These are phyloP conservation scores for Candida tibetensis DNA, from an alignment of 805 yeast genomes.

Conservation along the genomic window DNA sequence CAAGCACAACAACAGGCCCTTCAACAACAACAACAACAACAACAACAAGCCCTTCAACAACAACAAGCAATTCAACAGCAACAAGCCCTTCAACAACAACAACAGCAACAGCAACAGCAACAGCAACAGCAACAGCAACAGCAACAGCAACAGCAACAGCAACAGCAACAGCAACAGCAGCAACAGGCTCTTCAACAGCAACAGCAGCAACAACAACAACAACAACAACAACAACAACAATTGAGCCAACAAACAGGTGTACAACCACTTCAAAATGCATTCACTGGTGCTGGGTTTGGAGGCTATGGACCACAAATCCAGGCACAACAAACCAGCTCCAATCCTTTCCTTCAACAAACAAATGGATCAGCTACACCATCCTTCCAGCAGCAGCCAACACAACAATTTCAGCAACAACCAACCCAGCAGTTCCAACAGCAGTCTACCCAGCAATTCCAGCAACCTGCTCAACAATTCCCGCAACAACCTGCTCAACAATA, in stretches of 20 bases:
- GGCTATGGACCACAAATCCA: constrained; percentile 38
- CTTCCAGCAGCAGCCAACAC: constrained; percentile 2
- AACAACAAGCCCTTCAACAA: constrained; percentile 12
- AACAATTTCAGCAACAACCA: constrained; percentile 10
- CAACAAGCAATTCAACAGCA: constrained; percentile 16
- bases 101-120: constrained; percentile 7
- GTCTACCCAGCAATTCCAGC: constrained; percentile 4
- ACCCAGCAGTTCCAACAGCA: constrained; percentile 12
- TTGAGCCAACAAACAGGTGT: constrained; percentile 7
- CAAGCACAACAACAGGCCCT: constrained; percentile 27
- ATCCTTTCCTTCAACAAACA: constrained; percentile 12
- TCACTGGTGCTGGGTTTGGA: constrained; percentile 62
- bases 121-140: constrained; percentile 14
- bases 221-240: constrained; percentile 14
- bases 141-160: constrained; percentile 14
- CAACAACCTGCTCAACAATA: constrained; percentile 1
- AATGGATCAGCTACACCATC: constrained; percentile 1
- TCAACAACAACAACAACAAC: constrained; percentile 19
- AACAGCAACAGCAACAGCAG: constrained; percentile 10
- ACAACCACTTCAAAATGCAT: constrained; percentile 17
- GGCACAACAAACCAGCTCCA: constrained; percentile 7
- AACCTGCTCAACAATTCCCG: constrained; percentile 3
- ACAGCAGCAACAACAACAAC: constrained; percentile 15
- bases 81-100: constrained; percentile 23
- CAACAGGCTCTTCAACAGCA: constrained; percentile 17